A percentile compares a stretch with the other conserved stretches of the same genome.
Evolutionary conservation across 441 rosid genomes (phyloP).

Genomic region (California macrophylla): DNA sequence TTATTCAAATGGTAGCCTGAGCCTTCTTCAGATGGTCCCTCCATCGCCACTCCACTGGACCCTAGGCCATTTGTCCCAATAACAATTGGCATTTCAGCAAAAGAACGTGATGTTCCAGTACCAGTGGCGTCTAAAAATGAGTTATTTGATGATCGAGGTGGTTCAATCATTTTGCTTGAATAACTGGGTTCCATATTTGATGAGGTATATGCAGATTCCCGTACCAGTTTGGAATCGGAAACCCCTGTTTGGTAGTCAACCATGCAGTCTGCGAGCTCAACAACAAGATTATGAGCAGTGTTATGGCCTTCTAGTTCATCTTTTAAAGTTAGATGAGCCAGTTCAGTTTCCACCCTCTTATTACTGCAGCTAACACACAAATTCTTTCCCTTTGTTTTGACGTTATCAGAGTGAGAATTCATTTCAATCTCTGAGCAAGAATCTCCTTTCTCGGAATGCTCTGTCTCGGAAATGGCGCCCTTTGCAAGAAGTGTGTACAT

Average conservation of each 20-base stretch:
- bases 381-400: constrained; percentile 44
- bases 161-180: constrained; percentile 28
- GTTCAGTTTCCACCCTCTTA: constrained; percentile 49
- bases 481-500: constrained; percentile 60
- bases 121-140: constrained; percentile 35
- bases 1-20: constrained; percentile 47
- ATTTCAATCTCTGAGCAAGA: constrained; percentile 38
- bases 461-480: constrained; percentile 47
- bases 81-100: constrained; percentile 33
- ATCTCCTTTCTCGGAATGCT: constrained; percentile 45
- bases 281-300: constrained; percentile 35
- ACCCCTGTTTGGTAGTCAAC: constrained; percentile 40
- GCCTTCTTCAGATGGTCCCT: constrained; percentile 78
- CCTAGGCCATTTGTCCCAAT: constrained; percentile 35
- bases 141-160: constrained; percentile 25
- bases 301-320: constrained; percentile 31
- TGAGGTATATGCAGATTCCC: constrained; percentile 30
- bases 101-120: constrained; percentile 38
- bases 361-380: constrained; percentile 34
- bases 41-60: constrained; percentile 47
- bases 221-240: constrained; percentile 39
- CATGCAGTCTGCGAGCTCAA: constrained; percentile 46
- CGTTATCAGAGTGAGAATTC: constrained; percentile 38
- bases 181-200: constrained; percentile 31
- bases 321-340: constrained; percentile 39